A percentile compares a stretch with the other conserved stretches of the same genome.
Evolutionary conservation across 352 stramenopile genomes (phyloP).

Genomic region (Pythium angustatum): DNA sequence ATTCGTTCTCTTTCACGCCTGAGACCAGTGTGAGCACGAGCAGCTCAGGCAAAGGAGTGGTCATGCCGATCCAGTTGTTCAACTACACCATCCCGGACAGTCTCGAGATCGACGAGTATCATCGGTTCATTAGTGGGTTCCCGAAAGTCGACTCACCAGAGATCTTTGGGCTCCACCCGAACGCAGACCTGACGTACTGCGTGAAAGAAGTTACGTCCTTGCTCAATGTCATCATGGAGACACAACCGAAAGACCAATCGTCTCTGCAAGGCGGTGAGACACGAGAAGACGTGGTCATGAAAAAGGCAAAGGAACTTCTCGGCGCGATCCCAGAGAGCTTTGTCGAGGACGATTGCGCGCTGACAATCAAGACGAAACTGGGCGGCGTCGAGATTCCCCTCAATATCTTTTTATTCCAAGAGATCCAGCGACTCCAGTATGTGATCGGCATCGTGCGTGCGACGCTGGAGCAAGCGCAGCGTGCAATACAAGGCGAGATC

Average conservation of each 20-base stretch:
- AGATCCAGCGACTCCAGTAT: conserved; percentile 62
- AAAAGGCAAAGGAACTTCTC: conserved; percentile 59
- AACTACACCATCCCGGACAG: conserved; percentile 53
- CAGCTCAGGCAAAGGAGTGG: conserved; percentile 17
- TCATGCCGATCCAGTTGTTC: conserved; percentile 32
- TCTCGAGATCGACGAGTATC: conserved; percentile 58
- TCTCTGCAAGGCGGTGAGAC: conserved; percentile 38
- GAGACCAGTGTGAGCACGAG: conserved; percentile 39
- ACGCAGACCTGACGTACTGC: conserved; percentile 76
- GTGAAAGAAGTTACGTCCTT: conserved; percentile 75
- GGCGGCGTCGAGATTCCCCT: conserved; percentile 70
- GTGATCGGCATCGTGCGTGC: conserved; percentile 55
- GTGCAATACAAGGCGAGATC: conserved; percentile 64
- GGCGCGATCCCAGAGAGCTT: conserved; percentile 49
- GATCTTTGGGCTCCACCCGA: conserved; percentile 80
- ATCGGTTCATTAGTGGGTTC: conserved; percentile 59
- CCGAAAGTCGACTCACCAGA: conserved; percentile 78
- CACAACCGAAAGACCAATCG: conserved; percentile 59
- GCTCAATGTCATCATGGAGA: conserved; percentile 64
- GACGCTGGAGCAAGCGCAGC: conserved; percentile 55
- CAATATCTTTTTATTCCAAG: conserved; percentile 79
- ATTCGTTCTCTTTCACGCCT: conserved; percentile 70
- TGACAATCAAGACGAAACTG: conserved; percentile 49
- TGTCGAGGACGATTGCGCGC: conserved; percentile 44
- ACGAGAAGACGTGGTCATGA: conserved; percentile 59